These are phyloP conservation scores for Hypomontagnella monticulosa DNA, from an alignment of 495 filamentous ascomycete species.

Conservation along the genomic window DNA sequence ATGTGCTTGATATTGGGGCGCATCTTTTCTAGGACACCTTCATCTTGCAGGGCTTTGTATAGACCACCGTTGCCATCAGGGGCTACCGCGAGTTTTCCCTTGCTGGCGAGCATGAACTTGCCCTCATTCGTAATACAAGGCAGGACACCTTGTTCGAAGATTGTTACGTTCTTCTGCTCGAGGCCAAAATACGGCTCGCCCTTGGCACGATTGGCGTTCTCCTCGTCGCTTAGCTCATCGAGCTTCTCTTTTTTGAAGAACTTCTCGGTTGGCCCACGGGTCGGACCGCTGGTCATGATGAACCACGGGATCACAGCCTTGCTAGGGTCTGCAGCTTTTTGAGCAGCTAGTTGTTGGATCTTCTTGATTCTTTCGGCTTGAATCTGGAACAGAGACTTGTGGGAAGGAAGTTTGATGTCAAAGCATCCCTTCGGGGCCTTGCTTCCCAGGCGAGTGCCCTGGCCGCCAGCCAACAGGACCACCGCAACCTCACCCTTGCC, in stretches of 20 bases:
- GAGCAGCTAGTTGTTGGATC: conserved; percentile 83
- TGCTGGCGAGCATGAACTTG: conserved; percentile 93
- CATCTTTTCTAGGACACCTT: conserved; percentile 89
- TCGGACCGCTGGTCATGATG: conserved; percentile 99
- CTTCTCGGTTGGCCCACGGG: conserved; percentile 85
- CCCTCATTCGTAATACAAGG: conserved; percentile 98
- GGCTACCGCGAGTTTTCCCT: conserved; percentile 92
- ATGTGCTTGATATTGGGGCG: conserved; percentile 92
- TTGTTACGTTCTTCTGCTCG: conserved; percentile 80
- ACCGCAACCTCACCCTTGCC: conserved; percentile 91
- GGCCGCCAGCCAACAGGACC: conserved; percentile 95
- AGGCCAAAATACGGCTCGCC: conserved; percentile 79
- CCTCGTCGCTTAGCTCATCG: conserved; percentile 41
- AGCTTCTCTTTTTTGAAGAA: conserved; percentile 85
- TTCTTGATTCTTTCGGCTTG: conserved; percentile 93
- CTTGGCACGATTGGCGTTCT: conserved; percentile 39
- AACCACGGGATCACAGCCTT: conserved; percentile 92
- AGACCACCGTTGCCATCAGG: conserved; percentile 99
- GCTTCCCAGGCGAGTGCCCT: conserved; percentile 94
- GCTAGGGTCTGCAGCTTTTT: conserved; percentile 67
- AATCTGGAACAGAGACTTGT: conserved; percentile 96
- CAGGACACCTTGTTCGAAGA: conserved; percentile 97
- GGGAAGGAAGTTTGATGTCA: conserved; percentile 89
- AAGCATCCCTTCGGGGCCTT: conserved; percentile 96
- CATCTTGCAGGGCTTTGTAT: conserved; percentile 88